Percentiles rank a stretch among this genome's conserved stretches.
Evolutionary conservation across 2,329 filamentous ascomycete species (phyloP).

Genomic region (Ophiostoma novo-ulmi): DNA sequence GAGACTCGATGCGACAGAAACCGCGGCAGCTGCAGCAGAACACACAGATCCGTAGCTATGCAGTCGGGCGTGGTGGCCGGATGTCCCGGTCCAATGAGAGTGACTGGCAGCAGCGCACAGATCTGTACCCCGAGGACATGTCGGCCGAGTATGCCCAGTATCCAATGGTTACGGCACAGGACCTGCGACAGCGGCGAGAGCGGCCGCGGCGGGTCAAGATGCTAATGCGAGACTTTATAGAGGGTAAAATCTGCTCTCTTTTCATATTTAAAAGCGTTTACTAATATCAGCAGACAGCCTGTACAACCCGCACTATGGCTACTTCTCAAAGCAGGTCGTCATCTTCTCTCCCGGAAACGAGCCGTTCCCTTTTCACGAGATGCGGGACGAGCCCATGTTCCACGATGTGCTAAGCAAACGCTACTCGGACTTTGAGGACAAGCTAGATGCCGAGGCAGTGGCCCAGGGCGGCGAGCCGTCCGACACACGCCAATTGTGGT

Average conservation of each 20-base stretch:
- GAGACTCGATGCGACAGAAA: slow-evolving; percentile 18
- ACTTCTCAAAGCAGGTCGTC: slow-evolving; percentile 93
- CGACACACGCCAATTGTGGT: slow-evolving; percentile 89
- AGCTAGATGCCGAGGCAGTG: slow-evolving; percentile 63
- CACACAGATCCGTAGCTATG: slow-evolving; percentile 28
- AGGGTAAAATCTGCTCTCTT: slow-evolving; percentile 54
- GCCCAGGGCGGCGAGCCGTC: slow-evolving; percentile 52
- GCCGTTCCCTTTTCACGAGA: slow-evolving; percentile 78
- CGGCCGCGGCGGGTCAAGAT: slow-evolving; percentile 89
- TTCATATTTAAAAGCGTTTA: neutral
- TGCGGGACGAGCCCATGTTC: slow-evolving; percentile 83
- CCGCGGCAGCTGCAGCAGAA: slow-evolving; percentile 32
- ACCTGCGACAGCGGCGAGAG: slow-evolving; percentile 66
- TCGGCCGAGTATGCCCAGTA: slow-evolving; percentile 74
- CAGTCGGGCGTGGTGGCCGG: slow-evolving; percentile 23
- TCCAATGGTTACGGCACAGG: slow-evolving; percentile 77
- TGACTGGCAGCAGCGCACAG: slow-evolving; percentile 79
- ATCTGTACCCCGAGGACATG: slow-evolving; percentile 70
- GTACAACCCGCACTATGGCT: slow-evolving; percentile 91
- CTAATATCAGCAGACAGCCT: slow-evolving; percentile 62
- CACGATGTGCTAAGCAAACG: slow-evolving; percentile 67
- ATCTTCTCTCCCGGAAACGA: slow-evolving; percentile 90
- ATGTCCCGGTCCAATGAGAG: slow-evolving; percentile 50
- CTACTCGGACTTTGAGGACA: slow-evolving; percentile 87
- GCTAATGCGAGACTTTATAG: slow-evolving; percentile 95